Evolutionary conservation across 345 rosid species (phyloP), one percentile per base, ranked within the genome.

Genomic region (Aquilaria yunnanensis): DNA sequence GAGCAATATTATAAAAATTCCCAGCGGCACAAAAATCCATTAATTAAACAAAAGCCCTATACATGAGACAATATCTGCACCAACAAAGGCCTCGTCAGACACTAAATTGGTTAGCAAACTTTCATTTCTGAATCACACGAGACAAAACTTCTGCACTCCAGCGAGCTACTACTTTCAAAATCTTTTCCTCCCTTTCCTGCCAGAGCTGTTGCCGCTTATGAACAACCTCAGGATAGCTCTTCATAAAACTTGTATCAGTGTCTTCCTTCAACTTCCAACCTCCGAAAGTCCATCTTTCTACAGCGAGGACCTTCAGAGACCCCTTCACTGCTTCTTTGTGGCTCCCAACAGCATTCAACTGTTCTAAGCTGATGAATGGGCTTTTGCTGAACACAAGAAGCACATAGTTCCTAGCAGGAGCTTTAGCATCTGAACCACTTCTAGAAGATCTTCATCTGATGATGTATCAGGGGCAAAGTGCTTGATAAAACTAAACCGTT

Each of bases 401-500:
- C 62, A 57, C 61, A 23, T 23, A 23, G 23, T 23, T 23, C 23
- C 23, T 23, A 23, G 23, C 23, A 23, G 23, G 23, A 23, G 23
- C 23, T 23, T 23, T 23, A 12, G 23, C 23, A 33, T 65, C 67
- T 83, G 82, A 69, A 94, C 90, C 62, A 77, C 75, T 32, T 14
- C 61, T 62, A 88, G 52, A 59, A 85, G 64, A 56, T 76, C 87
- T 66, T 86, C 83, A 70, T 60, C 70, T 2, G 89, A 67, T 23
- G 23, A 67, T 23, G 23, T 23, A 58, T 80, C 84, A 2, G 86
- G 80, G 59, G 84, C 83, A 58, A 68, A 83, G 67, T 88, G 76
- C 83, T 75, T 85, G 12, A 94, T 81, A 73, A 75, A 74, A 59
- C 79, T 77, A 65, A 80, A 90, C n/a, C 84, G 84, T 12, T 81